phyloP scores from a whole-genome alignment of 2,329 filamentous ascomycete genomes.

The Dactylellina drechsleri region DNA sequence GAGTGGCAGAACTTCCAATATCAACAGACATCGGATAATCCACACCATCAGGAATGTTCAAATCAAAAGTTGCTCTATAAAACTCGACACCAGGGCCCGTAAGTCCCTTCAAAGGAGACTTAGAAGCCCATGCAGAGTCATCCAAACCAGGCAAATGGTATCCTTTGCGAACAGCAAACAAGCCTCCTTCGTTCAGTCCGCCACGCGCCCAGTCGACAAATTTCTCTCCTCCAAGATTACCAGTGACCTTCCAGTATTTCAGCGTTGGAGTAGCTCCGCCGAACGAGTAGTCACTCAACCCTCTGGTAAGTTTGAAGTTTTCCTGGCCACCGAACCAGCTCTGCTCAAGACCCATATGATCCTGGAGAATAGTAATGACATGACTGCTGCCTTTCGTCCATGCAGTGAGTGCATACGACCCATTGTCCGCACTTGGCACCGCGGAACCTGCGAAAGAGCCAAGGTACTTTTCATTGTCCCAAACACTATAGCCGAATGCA shows the following conservation, averaged over 20 bases:
- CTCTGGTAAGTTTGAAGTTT: conserved; percentile 67
- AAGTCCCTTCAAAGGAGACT: conserved; percentile 64
- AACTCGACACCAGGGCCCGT: conserved; percentile 68
- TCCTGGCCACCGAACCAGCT: conserved; percentile 71
- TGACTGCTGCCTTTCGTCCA: conserved; percentile 66
- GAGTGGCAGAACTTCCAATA: conserved; percentile 65
- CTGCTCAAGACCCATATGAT: conserved; percentile 77
- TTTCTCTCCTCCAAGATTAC: conserved; percentile 74
- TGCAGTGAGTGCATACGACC: conserved; percentile 69
- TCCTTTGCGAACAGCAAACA: conserved; percentile 70
- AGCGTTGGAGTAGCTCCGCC: conserved; percentile 64
- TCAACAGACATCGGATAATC: conserved; percentile 72
- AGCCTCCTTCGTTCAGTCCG: conserved; percentile 73
- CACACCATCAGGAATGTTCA: conserved; percentile 68
- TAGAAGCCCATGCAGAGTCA: conserved; percentile 63
- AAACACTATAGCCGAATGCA: conserved; percentile 74
- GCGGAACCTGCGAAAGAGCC: conserved; percentile 72
- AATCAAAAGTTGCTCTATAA: conserved; percentile 67
- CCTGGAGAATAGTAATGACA: conserved; percentile 75
- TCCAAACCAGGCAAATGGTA: conserved; percentile 70
- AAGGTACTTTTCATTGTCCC: conserved; percentile 72
- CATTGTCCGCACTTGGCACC: conserved; percentile 65
- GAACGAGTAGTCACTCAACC: conserved; percentile 71
- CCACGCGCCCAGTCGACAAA: conserved; percentile 71
- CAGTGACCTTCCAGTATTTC: conserved; percentile 73